Base-by-base conservation (phyloP, 306 rosid species). In the Lathyrus sativus region DNA sequence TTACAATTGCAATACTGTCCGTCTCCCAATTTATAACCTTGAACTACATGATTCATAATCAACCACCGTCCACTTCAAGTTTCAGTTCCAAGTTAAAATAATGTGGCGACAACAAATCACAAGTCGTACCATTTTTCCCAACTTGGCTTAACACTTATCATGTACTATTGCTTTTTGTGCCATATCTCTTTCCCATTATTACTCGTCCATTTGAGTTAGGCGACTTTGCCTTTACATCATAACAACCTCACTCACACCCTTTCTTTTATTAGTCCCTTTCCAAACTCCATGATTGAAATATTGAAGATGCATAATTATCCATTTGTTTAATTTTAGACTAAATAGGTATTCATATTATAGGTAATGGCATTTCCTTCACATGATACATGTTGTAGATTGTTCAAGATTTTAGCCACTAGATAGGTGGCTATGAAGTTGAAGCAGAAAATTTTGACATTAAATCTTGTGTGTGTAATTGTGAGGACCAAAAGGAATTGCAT, bases 181-280 rank as follows among this genome's bases (percentile, higher is more conserved):
- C n/a, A 33, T 9, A 33, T 18, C 51, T 44, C 51, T 62, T 43
- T 69, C 71, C 19, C 55, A 28, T 29, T 62, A 60, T 62, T 54
- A 60, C 56, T 11, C 9, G 17, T 15, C 39, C 48, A 71, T 18
- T 50, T 22, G 9, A 12, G 2, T 29, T 28, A 13, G 17, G 4
- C 48, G 4, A 55, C 14, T 56, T 45, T 57, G 3, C 35, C 48
- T 11, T n/a, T 11, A 15, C 33, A 0, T 3, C 11, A 2, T 14
- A 26, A 26, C 29, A 18, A 12, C 2, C 43, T 6, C 9, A 6
- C 3, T 29, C 72, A 2, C 31, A 17, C 49, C 59, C 55, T 35
- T 43, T 18, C 33, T 43, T 55, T 43, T 19, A 31, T 65, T 41
- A 9, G 24, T 2, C 14, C 43, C 62, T 55, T 41, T 68, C 41